These are phyloP conservation scores for Phylloporus rhodoxanthus DNA, from an alignment of 768 basidiomycete species.

Conservation along the genomic window DNA sequence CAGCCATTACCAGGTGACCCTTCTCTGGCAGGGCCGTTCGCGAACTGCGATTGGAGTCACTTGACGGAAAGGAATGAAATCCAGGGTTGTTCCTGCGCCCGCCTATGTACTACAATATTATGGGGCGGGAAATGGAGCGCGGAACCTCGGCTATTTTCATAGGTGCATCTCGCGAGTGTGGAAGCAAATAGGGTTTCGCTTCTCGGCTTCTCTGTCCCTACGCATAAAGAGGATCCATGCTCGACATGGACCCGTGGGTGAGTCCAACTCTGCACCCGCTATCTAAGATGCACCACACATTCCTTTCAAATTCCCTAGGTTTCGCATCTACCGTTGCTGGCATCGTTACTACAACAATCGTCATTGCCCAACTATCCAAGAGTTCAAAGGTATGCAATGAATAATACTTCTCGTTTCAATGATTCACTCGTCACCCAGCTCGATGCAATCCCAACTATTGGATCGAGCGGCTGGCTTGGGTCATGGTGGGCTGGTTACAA, in stretches of 20 bases:
- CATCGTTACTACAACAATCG: conserved; percentile 1
- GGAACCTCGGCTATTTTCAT: conserved; percentile 1
- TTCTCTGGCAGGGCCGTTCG: neutral
- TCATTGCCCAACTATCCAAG: conserved; percentile 4
- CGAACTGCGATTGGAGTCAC: neutral
- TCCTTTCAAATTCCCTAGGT: neutral
- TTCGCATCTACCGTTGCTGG: conserved; percentile 3
- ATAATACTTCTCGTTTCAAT: neutral
- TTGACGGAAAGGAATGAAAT: neutral
- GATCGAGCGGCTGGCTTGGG: conserved; percentile 20
- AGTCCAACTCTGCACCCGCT: conserved; percentile 6
- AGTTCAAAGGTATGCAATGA: conserved; percentile 2
- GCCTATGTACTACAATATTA: neutral
- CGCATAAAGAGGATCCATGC: conserved; percentile 1
- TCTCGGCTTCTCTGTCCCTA: neutral
- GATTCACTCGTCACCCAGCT: conserved; percentile 11
- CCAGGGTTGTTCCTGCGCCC: conserved; percentile 3
- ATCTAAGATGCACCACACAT: conserved; percentile 1
- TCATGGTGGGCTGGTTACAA: conserved; percentile 24
- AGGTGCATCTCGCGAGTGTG: neutral
- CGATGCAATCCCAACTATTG: conserved; percentile 28
- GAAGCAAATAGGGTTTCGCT: conserved; percentile 2
- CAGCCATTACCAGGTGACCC: neutral
- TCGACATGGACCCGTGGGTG: neutral
- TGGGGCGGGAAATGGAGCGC: conserved; percentile 1